phyloP scores from a whole-genome alignment of 768 basidiomycete species.

The Hemileccinum rubropunctum region DNA sequence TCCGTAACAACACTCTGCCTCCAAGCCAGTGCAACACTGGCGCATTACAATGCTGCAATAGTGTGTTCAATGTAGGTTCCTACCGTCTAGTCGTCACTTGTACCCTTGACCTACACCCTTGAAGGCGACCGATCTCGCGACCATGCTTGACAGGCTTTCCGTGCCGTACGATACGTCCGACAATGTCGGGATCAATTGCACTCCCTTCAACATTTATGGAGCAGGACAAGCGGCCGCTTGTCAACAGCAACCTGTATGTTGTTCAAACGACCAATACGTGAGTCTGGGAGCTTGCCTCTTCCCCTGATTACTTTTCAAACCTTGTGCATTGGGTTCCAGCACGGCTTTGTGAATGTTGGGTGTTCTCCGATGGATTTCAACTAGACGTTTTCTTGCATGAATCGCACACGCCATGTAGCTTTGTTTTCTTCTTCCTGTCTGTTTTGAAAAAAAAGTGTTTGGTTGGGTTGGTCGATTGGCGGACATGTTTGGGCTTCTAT shows the following conservation, averaged over 20 bases:
- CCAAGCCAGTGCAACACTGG: slow-evolving; percentile 19
- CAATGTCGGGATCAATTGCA: slow-evolving; percentile 23
- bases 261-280: slow-evolving; percentile 17
- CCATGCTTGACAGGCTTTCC: slow-evolving; percentile 3
- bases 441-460: neutral
- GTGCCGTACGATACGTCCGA: slow-evolving; percentile 17
- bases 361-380: slow-evolving; percentile 25
- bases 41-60: slow-evolving; percentile 18
- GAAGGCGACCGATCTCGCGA: slow-evolving; percentile 12
- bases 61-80: slow-evolving; percentile 18
- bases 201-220: slow-evolving; percentile 20
- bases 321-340: slow-evolving; percentile 2
- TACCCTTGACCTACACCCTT: neutral
- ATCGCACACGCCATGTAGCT: neutral
- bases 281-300: slow-evolving; percentile 1
- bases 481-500: neutral
- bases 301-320: neutral
- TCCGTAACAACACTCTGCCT: neutral
- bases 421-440: neutral
- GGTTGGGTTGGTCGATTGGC: neutral
- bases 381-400: slow-evolving; percentile 9
- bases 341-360: slow-evolving; percentile 18
- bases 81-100: neutral
- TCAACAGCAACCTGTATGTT: slow-evolving; percentile 28
- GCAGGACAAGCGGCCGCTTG: slow-evolving; percentile 18